Evolutionary conservation across 2,329 filamentous ascomycete species (phyloP), one percentile per base, ranked within the genome.

Genomic region (Mycogone perniciosa): DNA sequence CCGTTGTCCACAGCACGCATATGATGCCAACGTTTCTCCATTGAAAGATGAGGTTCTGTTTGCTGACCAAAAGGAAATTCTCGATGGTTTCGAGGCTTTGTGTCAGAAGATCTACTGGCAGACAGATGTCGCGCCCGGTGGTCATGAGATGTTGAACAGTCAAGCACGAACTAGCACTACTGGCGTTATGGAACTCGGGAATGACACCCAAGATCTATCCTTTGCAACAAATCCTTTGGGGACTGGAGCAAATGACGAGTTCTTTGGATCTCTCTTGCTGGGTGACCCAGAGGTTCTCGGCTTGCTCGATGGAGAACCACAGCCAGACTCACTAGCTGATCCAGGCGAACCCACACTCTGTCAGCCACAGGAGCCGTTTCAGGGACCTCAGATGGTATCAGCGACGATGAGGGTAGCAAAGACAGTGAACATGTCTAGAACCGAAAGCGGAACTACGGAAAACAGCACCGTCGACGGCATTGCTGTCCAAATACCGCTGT

Each of bases 41-140:
- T 72, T 80, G 4, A 91, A 91, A 62, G 81, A 88, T 51, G 81
- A 89, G 58, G 76, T 91, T 2, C 60, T 89, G 1, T 89, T 91
- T 60, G 71, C 71, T 4, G 71, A 88, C 46, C 77, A 83, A 54
- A 44, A 64, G 2, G 44, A 48, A 2, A 41, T 81, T 0, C 55
- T 80, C 2, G 58, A 68, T n/a, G 64, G 71, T 13, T 81, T 82
- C 45, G 70, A 71, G 33, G 56, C 56, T 1, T 61, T 80, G 13
- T 77, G 75, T 26, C 57, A 62, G 31, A 62, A 66, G 5, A 53
- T 71, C 6, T 79, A 81, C 48, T 46, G 38, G 8, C 29, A 47
- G 2, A 20, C 41, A 30, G 30, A 33, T 6, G 31, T 7, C 9
- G 6, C 8, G 6, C 30, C 7, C 20, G 43, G 20, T 27, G 29